Base-by-base conservation (phyloP, 139 green algal genomes). In the Eudorina sp. region DNA sequence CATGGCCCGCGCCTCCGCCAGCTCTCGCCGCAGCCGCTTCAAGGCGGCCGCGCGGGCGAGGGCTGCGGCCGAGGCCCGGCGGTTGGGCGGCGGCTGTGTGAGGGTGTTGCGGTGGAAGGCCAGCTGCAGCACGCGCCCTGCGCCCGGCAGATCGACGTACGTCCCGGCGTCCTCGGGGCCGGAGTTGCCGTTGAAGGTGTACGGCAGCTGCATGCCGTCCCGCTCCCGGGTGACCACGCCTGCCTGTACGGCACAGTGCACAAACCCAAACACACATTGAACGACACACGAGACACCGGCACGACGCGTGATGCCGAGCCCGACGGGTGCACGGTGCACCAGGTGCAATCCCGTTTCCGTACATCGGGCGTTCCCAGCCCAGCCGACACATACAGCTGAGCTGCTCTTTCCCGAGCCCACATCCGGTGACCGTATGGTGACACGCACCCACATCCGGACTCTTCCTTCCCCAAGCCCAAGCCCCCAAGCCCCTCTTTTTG, bases 141-240 rank as follows among this genome's bases (percentile, higher is more conserved):
- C 48, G 3, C 83, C 83, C 21, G 77, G 77, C 77, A 84, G 77
- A 36, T 84, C 77, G 34, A 53, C 5, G 19, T 41, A 40, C 13
- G 34, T 16, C 36, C 7, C 21, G 2, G 36, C 3, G 0, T 84
- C 77, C 4, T 84, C 77, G 11, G 53, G 53, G 0, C 21, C 4
- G 25, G 53, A 41, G 53, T 36, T 46, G 4, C 34, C 31, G 60
- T 53, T 41, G 84, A 93, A 91, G 76, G 55, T 89, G 87, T 89
- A 79, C 11, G 90, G 90, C 58, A 93, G 83, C 90, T 93, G 87
- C 90, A 91, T 75, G 53, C 46, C 78, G 18, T 91, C 90, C 0
- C 78, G 66, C 43, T 89, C 83, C 0, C 72, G 36, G n/a, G 72
- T 91, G 1, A 76, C 75, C 3, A 81, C 38, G 0, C 90, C 90